These are phyloP conservation scores for Ascosphaera acerosa DNA, from an alignment of 2,329 filamentous ascomycete species.

Conservation along the genomic window DNA sequence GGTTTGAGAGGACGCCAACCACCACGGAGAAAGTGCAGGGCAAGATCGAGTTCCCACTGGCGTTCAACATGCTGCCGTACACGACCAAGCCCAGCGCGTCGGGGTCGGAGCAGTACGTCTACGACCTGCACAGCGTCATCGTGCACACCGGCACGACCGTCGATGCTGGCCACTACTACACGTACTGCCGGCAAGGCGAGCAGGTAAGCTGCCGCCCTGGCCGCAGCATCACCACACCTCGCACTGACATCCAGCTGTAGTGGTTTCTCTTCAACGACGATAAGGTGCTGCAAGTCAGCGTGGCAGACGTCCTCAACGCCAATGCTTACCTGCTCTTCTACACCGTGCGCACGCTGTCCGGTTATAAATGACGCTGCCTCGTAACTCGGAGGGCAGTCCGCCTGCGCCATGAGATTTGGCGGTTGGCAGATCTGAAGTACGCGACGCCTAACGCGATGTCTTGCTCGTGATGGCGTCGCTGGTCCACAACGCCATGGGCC, in stretches of 20 bases:
- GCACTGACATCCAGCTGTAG: conserved; percentile 21
- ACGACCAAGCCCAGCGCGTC: conserved; percentile 34
- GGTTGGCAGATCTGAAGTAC: no score
- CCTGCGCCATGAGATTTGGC: no score
- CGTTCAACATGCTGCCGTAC: conserved; percentile 77
- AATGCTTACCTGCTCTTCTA: conserved; percentile 88
- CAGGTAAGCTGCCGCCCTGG: conserved; percentile 25
- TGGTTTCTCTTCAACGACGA: conserved; percentile 97
- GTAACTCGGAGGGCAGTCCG: no score
- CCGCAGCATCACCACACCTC: not conserved
- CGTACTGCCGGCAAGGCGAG: conserved; percentile 62
- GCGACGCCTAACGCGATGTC: no score
- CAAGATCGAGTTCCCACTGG: conserved; percentile 59
- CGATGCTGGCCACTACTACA: conserved; percentile 76
- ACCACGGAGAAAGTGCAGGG: conserved; percentile 71
- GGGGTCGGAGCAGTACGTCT: conserved; percentile 35
- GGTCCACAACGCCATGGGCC: no score
- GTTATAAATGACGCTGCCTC: conserved; percentile 3
- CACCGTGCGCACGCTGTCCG: conserved; percentile 14
- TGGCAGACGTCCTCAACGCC: conserved; percentile 61
- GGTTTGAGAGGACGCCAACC: conserved; percentile 52
- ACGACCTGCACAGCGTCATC: conserved; percentile 71
- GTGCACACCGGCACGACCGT: conserved; percentile 71
- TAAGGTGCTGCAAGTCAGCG: conserved; percentile 59
- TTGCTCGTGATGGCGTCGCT: no score